Conservation (phyloP, 2,329 filamentous ascomycete species). For the Calonectria pauciramosa region DNA sequence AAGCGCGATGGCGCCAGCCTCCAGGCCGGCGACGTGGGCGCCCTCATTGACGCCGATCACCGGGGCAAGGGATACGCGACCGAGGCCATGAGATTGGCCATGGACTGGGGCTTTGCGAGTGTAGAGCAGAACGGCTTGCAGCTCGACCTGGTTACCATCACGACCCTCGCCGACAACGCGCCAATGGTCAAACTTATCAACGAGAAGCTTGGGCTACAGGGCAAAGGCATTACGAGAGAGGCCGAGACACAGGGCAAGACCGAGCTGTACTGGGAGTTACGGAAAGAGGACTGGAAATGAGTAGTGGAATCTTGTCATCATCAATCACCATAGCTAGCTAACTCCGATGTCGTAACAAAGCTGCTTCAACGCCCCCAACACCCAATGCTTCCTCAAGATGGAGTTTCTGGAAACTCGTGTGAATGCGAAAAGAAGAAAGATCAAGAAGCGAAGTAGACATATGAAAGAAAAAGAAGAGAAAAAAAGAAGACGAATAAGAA, state of each 20-base stretch:
- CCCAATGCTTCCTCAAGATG: conserved; percentile 2
- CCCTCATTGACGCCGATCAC: conserved; percentile 14
- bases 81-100: conserved; percentile 19
- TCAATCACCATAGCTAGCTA: conserved; percentile 19
- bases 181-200: conserved; percentile 9
- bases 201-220: conserved; percentile 5
- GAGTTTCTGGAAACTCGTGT: neutral
- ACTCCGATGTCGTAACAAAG: conserved; percentile 14
- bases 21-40: conserved; percentile 18
- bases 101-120: conserved; percentile 15
- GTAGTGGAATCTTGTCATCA: conserved; percentile 22
- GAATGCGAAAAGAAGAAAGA: conserved; percentile 1
- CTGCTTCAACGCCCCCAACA: conserved; percentile 16
- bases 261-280: conserved; percentile 26
- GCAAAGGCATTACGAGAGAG: neutral
- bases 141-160: conserved; percentile 17
- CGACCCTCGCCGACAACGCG: conserved; percentile 19
- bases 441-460: neutral
- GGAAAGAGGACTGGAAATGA: conserved; percentile 18
- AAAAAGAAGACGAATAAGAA: neutral
- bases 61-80: conserved; percentile 23
- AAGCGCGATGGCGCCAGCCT: neutral
- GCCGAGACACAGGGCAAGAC: conserved; percentile 4
- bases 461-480: neutral
- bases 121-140: conserved; percentile 15